phyloP scores from a whole-genome alignment of 1,284 basidiomycete species.

The Ustilago bromivora region DNA sequence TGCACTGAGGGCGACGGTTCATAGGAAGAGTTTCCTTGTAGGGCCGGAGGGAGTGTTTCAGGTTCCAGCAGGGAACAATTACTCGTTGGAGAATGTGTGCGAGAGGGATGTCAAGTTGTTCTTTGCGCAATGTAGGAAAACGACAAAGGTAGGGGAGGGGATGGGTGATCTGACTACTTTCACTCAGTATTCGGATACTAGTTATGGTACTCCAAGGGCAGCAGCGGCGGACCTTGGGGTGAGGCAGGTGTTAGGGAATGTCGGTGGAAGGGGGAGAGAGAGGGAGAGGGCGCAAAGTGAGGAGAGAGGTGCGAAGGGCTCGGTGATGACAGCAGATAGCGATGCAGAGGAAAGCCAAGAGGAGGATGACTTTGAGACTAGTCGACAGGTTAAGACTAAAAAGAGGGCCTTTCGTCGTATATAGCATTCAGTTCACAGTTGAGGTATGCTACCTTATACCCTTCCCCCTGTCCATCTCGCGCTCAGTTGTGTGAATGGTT shows the following conservation, averaged over 20 bases:
- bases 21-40: constrained; percentile 82
- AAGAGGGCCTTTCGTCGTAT: constrained; percentile 25
- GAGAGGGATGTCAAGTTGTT: constrained; percentile 84
- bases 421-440: not conserved
- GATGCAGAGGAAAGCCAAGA: constrained; percentile 30
- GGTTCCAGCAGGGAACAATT: constrained; percentile 89
- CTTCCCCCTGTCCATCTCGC: too few species aligned
- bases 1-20: constrained; percentile 84
- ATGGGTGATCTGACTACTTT: constrained; percentile 37
- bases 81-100: constrained; percentile 87
- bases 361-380: constrained; percentile 47
- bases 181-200: constrained; percentile 45
- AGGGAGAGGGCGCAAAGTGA: not conserved
- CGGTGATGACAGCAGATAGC: constrained; percentile 12
- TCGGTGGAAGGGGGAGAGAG: not conserved
- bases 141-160: constrained; percentile 23
- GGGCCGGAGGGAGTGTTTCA: constrained; percentile 88
- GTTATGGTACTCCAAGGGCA: constrained; percentile 22
- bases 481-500: too few species aligned
- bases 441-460: not conserved
- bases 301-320: not conserved
- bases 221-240: not conserved
- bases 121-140: constrained; percentile 90
- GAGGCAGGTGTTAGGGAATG: not conserved
- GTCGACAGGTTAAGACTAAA: constrained; percentile 33